Conservation (phyloP, 2,329 filamentous ascomycete species). For the Apiospora aurea region DNA sequence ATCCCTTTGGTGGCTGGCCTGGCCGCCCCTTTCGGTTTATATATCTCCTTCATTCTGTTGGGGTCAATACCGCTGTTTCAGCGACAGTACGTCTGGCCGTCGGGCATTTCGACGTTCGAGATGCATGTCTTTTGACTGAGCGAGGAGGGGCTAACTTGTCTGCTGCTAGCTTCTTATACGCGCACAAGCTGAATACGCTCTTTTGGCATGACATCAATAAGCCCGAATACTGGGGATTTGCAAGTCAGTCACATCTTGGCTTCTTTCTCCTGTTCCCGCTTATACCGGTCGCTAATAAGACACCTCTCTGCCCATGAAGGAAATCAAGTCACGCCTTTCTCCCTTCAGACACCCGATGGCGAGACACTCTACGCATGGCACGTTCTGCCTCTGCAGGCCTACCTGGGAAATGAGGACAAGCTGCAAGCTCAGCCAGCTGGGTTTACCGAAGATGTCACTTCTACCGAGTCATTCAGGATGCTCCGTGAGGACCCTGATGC, state of each 20-base stretch:
- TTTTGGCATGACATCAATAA: slow-evolving; percentile 76
- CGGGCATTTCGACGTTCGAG: neutral
- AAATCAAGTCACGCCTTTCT: slow-evolving; percentile 76
- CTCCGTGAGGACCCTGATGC: slow-evolving; percentile 53
- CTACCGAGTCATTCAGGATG: slow-evolving; percentile 49
- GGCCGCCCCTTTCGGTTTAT: slow-evolving; percentile 67
- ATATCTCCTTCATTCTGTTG: slow-evolving; percentile 70
- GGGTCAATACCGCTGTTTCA: slow-evolving; percentile 77
- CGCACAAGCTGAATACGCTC: slow-evolving; percentile 77
- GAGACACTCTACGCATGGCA: slow-evolving; percentile 79
- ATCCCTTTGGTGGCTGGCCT: slow-evolving; percentile 58
- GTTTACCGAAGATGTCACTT: slow-evolving; percentile 49
- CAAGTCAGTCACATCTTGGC: slow-evolving; percentile 62
- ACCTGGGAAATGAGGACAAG: slow-evolving; percentile 64
- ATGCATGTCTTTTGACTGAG: slow-evolving; percentile 1
- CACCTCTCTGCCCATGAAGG: slow-evolving; percentile 50
- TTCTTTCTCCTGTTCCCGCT: neutral
- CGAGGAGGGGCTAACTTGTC: neutral
- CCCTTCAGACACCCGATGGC: slow-evolving; percentile 68
- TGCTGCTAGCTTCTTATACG: slow-evolving; percentile 76
- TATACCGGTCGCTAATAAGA: slow-evolving; percentile 32
- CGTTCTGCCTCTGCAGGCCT: slow-evolving; percentile 73
- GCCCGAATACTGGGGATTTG: slow-evolving; percentile 86
- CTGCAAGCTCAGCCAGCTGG: slow-evolving; percentile 62
- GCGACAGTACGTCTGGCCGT: slow-evolving; percentile 69